Percentiles rank a stretch among this genome's conserved stretches.
Evolutionary conservation across 2,329 filamentous ascomycete genomes (phyloP).

Genomic region (Cordyceps tenuipes): DNA sequence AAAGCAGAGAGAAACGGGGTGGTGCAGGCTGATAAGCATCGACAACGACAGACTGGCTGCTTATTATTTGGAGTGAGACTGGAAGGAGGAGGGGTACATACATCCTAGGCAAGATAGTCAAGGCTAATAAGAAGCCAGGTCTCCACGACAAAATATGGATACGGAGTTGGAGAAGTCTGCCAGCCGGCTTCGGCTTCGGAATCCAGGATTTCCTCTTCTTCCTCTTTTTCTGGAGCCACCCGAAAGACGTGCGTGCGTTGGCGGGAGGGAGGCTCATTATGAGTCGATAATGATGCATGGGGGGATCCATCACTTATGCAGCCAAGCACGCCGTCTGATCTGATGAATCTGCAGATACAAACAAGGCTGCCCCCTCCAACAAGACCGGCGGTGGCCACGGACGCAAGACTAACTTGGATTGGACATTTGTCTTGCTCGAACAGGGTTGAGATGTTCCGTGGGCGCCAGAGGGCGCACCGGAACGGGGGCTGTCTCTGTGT

Average conservation of each 20-base stretch:
- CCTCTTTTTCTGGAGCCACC: neutral
- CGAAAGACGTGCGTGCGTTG: too few relatives aligned
- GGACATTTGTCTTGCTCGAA: neutral
- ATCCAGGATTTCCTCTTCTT: neutral
- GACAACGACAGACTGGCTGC: neutral
- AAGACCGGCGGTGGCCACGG: neutral
- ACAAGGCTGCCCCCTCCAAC: neutral
- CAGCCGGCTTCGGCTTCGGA: neutral
- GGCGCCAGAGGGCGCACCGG: conserved; percentile 2
- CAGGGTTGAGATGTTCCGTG: neutral
- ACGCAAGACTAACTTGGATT: neutral
- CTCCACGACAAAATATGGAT: conserved; percentile 2
- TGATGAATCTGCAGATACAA: neutral
- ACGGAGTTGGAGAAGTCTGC: neutral
- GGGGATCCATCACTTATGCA: neutral
- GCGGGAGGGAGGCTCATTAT: neutral
- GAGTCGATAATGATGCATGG: neutral
- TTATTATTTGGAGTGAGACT: neutral
- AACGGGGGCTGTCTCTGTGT: too few relatives aligned
- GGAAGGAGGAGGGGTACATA: neutral
- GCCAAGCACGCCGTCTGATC: too few relatives aligned
- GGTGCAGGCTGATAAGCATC: neutral
- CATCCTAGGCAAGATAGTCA: too few relatives aligned
- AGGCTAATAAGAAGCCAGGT: neutral
- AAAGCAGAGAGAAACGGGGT: neutral